A percentile compares a stretch with the other conserved stretches of the same genome.
Conservation (phyloP, 768 basidiomycete species). For the Rhizopogon rudus region DNA sequence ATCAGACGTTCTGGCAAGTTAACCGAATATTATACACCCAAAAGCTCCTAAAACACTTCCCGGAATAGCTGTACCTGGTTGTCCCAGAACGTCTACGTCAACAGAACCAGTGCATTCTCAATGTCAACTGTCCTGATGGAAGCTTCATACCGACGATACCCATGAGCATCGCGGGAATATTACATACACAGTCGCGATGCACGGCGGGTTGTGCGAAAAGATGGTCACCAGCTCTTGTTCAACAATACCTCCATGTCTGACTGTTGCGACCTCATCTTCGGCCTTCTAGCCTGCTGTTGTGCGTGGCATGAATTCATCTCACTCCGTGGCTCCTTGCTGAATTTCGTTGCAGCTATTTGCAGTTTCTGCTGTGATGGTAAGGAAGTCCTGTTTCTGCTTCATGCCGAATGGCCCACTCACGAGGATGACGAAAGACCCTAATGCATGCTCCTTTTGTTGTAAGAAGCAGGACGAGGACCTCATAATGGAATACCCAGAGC, state of each 20-base stretch:
- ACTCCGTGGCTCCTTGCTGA: slow-evolving; percentile 5
- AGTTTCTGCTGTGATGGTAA: neutral
- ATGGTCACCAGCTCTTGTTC: neutral
- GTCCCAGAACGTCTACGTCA: too few species aligned
- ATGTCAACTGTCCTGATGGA: too few species aligned
- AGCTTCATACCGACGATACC: too few species aligned
- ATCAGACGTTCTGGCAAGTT: too few species aligned
- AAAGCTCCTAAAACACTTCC: too few species aligned
- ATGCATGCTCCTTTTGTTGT: slow-evolving; percentile 12
- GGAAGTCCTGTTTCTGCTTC: neutral
- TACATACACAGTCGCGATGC: too few species aligned
- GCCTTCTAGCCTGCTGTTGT: slow-evolving; percentile 14
- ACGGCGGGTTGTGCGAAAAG: neutral
- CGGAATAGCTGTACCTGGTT: too few species aligned
- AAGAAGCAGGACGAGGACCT: slow-evolving; percentile 5
- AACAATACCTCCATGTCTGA: slow-evolving; percentile 4
- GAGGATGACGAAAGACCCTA: slow-evolving; percentile 5
- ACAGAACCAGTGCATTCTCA: too few species aligned
- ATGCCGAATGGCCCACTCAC: neutral
- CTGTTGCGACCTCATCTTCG: slow-evolving; percentile 18
- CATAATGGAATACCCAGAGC: neutral
- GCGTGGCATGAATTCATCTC: neutral
- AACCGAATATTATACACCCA: too few species aligned
- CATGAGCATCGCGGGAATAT: too few species aligned
- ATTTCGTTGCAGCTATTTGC: neutral